These are phyloP conservation scores for Lignosus rhinocerotis DNA, from an alignment of 1,284 basidiomycete species.

Conservation along the genomic window DNA sequence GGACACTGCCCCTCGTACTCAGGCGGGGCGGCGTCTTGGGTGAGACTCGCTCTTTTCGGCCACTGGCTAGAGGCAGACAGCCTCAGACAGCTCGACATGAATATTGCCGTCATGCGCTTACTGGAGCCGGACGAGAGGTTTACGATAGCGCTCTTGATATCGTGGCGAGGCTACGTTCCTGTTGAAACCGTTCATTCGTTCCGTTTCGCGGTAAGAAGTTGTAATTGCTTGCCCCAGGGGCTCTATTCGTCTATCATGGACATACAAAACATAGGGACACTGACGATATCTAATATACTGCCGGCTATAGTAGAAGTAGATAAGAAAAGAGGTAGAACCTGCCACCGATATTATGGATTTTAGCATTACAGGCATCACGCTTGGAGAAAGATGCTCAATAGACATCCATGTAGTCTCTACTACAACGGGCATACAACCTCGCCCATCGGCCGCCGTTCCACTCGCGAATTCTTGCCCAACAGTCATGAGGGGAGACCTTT, in stretches of 20 bases:
- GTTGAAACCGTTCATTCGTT: too few species aligned
- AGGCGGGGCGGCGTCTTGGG: too few species aligned
- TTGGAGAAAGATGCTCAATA: constrained; percentile 7
- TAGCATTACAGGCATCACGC: neutral
- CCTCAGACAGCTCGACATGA: neutral
- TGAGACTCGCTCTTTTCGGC: neutral
- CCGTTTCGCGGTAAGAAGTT: too few species aligned
- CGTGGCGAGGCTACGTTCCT: too few species aligned
- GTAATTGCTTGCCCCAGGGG: too few species aligned
- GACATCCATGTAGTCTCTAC: constrained; percentile 60
- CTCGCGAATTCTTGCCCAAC: constrained; percentile 56
- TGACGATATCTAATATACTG: too few species aligned
- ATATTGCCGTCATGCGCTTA: neutral
- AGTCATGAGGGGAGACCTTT: constrained; percentile 61
- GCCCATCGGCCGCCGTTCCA: constrained; percentile 67
- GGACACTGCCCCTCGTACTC: too few species aligned
- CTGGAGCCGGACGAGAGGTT: neutral
- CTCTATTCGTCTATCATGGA: too few species aligned
- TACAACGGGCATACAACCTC: constrained; percentile 56
- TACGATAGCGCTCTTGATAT: too few species aligned
- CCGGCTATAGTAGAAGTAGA: too few species aligned
- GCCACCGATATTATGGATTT: neutral
- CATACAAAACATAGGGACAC: too few species aligned
- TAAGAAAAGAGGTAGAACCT: neutral
- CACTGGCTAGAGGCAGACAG: neutral